These are phyloP conservation scores for Sutorius eximius DNA, from an alignment of 1,284 basidiomycete genomes.

Conservation along the genomic window DNA sequence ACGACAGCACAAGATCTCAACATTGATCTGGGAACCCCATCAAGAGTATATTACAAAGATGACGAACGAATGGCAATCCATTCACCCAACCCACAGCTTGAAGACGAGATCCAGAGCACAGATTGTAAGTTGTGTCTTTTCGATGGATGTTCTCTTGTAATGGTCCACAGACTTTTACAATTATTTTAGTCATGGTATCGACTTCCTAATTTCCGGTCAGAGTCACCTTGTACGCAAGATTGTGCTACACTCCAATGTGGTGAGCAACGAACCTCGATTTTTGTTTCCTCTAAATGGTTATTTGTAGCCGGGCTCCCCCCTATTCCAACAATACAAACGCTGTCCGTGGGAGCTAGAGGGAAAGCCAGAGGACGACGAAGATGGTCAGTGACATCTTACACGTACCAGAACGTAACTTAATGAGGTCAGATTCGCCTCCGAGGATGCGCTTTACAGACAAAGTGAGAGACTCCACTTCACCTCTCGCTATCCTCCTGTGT, in stretches of 20 bases:
- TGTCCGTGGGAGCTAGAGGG: conserved; percentile 86
- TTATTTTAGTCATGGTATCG: conserved; percentile 86
- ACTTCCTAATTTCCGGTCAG: conserved; percentile 75
- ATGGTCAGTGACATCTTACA: conserved; percentile 45
- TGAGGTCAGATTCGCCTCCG: conserved; percentile 60
- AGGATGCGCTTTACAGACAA: conserved; percentile 66
- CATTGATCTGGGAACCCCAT: conserved; percentile 75
- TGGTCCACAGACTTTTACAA: conserved; percentile 78
- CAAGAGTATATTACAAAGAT: conserved; percentile 81
- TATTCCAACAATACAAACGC: conserved; percentile 86
- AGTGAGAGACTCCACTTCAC: conserved; percentile 37
- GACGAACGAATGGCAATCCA: conserved; percentile 86
- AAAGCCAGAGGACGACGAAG: conserved; percentile 72
- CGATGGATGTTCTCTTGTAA: conserved; percentile 6
- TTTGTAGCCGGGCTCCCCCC: conserved; percentile 75
- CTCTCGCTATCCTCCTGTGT: background rate
- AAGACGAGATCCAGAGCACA: conserved; percentile 42
- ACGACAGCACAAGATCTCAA: conserved; percentile 82
- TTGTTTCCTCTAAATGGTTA: background rate
- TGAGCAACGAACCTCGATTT: conserved; percentile 40
- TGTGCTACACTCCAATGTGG: conserved; percentile 82
- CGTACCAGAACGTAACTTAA: conserved; percentile 3
- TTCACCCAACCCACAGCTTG: conserved; percentile 44
- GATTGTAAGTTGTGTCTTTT: conserved; percentile 40
- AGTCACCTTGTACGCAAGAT: conserved; percentile 81